These are phyloP conservation scores for Alternaria ventricosa DNA, from an alignment of 2,329 filamentous ascomycete species.

Conservation along the genomic window DNA sequence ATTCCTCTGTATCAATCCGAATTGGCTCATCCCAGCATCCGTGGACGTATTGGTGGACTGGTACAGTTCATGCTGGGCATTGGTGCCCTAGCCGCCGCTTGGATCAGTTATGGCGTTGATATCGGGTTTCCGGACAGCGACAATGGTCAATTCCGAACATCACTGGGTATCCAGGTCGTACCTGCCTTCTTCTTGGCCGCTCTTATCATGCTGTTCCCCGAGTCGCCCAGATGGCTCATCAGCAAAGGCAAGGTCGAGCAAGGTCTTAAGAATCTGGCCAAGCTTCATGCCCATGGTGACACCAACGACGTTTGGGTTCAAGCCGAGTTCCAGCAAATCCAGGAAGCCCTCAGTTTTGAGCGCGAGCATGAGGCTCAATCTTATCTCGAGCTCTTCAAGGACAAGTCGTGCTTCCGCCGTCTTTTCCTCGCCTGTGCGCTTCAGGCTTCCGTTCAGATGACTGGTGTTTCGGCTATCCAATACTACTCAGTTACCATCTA, in stretches of 20 bases:
- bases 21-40: conserved; percentile 77
- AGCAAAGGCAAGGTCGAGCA: conserved; percentile 70
- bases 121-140: conserved; percentile 56
- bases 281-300: conserved; percentile 73
- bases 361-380: conserved; percentile 73
- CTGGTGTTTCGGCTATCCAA: conserved; percentile 68
- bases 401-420: conserved; percentile 71
- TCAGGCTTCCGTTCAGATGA: conserved; percentile 78
- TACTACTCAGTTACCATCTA: conserved; percentile 76
- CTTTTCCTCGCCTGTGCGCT: conserved; percentile 73
- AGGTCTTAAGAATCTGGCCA: conserved; percentile 70
- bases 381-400: conserved; percentile 71
- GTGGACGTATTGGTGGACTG: conserved; percentile 75
- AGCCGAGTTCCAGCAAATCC: conserved; percentile 75
- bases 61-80: conserved; percentile 86
- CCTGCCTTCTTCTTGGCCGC: conserved; percentile 69
- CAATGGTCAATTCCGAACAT: conserved; percentile 66
- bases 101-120: conserved; percentile 74
- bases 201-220: conserved; percentile 75
- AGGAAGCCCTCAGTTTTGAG: conserved; percentile 69
- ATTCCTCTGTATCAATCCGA: conserved; percentile 80
- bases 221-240: conserved; percentile 73
- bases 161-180: conserved; percentile 73
- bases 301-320: conserved; percentile 71
- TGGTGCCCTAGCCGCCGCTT: conserved; percentile 73